These are phyloP conservation scores for Paramecium primaurelia DNA, from an alignment of 73 alveolate genomes.

Conservation along the genomic window DNA sequence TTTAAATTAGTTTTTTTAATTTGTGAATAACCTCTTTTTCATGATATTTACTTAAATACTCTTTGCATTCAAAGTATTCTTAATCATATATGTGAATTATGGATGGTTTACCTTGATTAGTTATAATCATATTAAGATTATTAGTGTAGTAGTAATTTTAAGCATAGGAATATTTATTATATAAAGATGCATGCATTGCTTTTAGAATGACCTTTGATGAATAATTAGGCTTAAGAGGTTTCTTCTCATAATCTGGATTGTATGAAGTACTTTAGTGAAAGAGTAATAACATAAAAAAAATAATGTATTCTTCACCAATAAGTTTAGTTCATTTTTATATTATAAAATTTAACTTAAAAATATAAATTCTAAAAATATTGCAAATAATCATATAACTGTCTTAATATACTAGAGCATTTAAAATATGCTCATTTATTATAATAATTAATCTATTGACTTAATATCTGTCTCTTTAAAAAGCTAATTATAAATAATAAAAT, in stretches of 20 bases:
- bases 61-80: neutral
- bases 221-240: neutral
- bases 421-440: too few species aligned
- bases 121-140: neutral
- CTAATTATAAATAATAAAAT: too few species aligned
- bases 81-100: neutral
- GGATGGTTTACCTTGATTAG: neutral
- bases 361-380: too few species aligned
- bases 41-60: neutral
- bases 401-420: too few species aligned
- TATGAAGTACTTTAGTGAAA: neutral
- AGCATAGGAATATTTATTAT: slow-evolving; percentile 13
- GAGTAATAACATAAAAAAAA: neutral
- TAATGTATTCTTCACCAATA: neutral
- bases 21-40: neutral
- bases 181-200: neutral
- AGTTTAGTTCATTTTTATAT: neutral
- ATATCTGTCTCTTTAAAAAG: too few species aligned
- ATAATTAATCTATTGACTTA: too few species aligned
- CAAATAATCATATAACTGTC: too few species aligned
- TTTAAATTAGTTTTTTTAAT: neutral
- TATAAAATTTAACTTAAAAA: neutral
- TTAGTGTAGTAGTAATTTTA: neutral
- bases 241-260: slow-evolving; percentile 1
- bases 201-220: neutral